A percentile compares a stretch with the other conserved stretches of the same genome.
These are phyloP conservation scores for Hypoxylon crocopeplum DNA, from an alignment of 495 filamentous ascomycete species.

Conservation along the genomic window DNA sequence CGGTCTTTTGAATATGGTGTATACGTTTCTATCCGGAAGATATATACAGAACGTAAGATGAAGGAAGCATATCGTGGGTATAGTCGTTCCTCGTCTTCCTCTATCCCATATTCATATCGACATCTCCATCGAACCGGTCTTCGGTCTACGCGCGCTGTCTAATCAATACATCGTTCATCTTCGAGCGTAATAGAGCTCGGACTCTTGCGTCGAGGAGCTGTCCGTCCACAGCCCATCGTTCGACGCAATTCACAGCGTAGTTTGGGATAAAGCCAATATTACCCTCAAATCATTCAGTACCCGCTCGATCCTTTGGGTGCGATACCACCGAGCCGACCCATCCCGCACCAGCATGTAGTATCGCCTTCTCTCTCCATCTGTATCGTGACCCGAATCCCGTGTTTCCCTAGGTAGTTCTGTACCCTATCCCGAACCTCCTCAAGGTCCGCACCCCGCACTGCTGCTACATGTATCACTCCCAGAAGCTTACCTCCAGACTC, in stretches of 20 bases:
- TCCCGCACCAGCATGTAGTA: constrained; percentile 78
- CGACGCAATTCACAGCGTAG: no score
- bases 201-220: no score
- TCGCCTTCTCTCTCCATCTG: constrained; percentile 80
- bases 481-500: constrained; percentile 62
- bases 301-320: constrained; percentile 19
- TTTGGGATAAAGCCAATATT: no score
- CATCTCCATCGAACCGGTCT: constrained; percentile 1
- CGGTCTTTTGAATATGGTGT: no score
- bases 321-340: constrained; percentile 34
- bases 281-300: constrained; percentile 14
- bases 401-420: constrained; percentile 61
- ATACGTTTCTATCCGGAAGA: constrained; percentile 13
- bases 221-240: background rate
- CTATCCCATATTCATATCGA: constrained; percentile 1
- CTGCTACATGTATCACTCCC: constrained; percentile 85
- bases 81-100: constrained; percentile 18
- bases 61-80: constrained; percentile 19
- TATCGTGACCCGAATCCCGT: constrained; percentile 73
- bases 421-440: constrained; percentile 80
- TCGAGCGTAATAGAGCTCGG: background rate
- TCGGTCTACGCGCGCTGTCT: constrained; percentile 11
- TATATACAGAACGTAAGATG: constrained; percentile 25
- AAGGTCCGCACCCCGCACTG: constrained; percentile 69
- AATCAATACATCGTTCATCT: constrained; percentile 10